Percentiles rank a stretch among this genome's conserved stretches.
These are phyloP conservation scores for Eucalyptus regnans DNA, from an alignment of 345 rosid genomes.

Conservation along the genomic window DNA sequence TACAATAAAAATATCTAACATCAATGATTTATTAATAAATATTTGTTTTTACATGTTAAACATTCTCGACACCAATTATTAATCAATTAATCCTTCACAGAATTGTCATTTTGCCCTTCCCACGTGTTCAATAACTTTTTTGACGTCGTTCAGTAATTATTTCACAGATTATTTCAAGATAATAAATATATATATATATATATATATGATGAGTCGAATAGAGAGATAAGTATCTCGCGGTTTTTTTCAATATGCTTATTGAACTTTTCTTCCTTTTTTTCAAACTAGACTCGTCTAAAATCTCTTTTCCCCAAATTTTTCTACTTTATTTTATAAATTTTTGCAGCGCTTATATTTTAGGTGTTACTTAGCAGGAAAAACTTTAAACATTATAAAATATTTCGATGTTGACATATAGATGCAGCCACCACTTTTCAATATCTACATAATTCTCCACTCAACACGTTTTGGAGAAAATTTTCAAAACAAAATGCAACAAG, in stretches of 20 bases:
- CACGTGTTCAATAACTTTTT: neutral
- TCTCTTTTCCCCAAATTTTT: neutral
- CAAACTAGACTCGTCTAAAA: neutral
- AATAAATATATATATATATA: neutral
- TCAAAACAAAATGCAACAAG: neutral
- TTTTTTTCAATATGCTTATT: neutral
- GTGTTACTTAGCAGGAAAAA: neutral
- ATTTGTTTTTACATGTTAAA: neutral
- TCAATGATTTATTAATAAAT: rapidly evolving
- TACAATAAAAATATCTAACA: neutral
- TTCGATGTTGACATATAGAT: neutral
- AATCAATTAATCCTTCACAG: neutral
- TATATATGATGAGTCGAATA: neutral
- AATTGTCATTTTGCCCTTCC: rapidly evolving
- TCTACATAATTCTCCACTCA: neutral
- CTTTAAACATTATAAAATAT: neutral
- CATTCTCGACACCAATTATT: neutral
- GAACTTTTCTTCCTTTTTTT: neutral
- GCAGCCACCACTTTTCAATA: neutral
- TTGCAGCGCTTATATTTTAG: neutral
- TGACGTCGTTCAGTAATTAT: rapidly evolving
- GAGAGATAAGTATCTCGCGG: neutral
- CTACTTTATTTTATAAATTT: neutral
- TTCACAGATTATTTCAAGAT: neutral
- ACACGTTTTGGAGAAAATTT: neutral